Percentiles rank a stretch among this genome's conserved stretches.
phyloP scores from a whole-genome alignment of 768 basidiomycete species.

The Amanita thiersii region DNA sequence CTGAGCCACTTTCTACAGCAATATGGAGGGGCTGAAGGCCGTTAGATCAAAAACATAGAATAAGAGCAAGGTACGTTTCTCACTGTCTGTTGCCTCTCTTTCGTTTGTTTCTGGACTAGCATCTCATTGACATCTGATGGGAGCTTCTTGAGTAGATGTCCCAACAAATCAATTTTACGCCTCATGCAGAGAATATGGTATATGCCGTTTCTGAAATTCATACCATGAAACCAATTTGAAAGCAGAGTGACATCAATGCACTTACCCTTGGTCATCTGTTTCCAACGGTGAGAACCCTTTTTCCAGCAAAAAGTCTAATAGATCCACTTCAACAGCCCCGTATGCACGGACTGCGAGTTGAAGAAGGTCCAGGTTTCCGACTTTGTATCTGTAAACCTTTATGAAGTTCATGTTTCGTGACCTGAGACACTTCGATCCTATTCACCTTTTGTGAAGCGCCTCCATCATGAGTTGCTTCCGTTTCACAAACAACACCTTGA shows the following conservation, averaged over 20 bases:
- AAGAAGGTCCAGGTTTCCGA: constrained; percentile 35
- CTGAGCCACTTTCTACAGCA: constrained; percentile 31
- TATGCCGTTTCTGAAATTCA: constrained; percentile 42
- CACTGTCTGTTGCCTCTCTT: constrained; percentile 39
- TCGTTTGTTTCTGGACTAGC: constrained; percentile 38
- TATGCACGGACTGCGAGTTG: constrained; percentile 28
- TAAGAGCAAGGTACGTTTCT: no score
- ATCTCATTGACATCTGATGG: constrained; percentile 37
- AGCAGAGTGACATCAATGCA: constrained; percentile 1
- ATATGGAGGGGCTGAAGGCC: constrained; percentile 43
- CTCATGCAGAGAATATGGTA: constrained; percentile 36
- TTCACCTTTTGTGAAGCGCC: constrained; percentile 36
- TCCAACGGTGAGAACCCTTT: constrained; percentile 36
- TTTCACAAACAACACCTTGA: constrained; percentile 37
- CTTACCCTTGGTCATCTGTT: constrained; percentile 37
- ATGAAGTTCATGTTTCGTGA: neutral
- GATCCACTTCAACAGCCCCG: constrained; percentile 15
- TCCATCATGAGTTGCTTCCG: constrained; percentile 31
- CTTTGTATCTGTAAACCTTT: constrained; percentile 29
- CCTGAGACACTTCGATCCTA: neutral
- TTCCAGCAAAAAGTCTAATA: constrained; percentile 46
- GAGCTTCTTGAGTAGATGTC: constrained; percentile 39
- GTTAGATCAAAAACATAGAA: neutral
- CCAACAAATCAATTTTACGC: constrained; percentile 22
- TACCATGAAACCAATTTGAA: neutral